Percentiles rank a stretch among this genome's conserved stretches.
phyloP scores from a whole-genome alignment of 192 early-diverging fungal genomes.

The Coemansia sp. region DNA sequence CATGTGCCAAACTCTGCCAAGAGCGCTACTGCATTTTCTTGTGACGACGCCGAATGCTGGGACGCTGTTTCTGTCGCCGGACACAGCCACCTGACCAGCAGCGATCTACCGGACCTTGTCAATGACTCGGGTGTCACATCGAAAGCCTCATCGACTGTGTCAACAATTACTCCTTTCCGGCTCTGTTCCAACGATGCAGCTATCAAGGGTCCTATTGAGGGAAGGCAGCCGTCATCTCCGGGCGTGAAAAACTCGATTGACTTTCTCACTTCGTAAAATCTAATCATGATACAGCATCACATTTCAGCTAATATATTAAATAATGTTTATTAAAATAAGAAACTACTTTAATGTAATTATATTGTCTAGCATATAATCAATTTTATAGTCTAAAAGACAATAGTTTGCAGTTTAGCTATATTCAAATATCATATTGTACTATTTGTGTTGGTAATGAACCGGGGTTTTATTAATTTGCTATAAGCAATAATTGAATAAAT shows the following conservation, averaged over 20 bases:
- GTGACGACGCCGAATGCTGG: not conserved
- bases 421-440: no score
- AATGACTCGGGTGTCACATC: conserved; percentile 6
- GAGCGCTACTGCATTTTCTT: not conserved
- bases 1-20: not conserved
- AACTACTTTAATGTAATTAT: no score
- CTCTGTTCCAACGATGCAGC: no score
- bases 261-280: conserved; percentile 30
- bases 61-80: not conserved
- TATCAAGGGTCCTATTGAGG: not conserved
- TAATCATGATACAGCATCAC: no score
- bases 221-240: not conserved
- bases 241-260: conserved; percentile 34
- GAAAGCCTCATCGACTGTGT: conserved; percentile 20
- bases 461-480: no score
- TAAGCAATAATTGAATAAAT: no score
- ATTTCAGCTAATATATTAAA: no score
- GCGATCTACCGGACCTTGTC: conserved; percentile 16
- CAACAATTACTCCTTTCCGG: conserved; percentile 10
- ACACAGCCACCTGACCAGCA: conserved; percentile 6
- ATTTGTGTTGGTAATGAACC: no score
- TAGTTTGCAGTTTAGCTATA: no score
- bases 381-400: no score
- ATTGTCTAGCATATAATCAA: no score
- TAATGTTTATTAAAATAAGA: no score